Conservation (phyloP, 2,329 filamentous ascomycete species). For the Fusarium beomiforme region DNA sequence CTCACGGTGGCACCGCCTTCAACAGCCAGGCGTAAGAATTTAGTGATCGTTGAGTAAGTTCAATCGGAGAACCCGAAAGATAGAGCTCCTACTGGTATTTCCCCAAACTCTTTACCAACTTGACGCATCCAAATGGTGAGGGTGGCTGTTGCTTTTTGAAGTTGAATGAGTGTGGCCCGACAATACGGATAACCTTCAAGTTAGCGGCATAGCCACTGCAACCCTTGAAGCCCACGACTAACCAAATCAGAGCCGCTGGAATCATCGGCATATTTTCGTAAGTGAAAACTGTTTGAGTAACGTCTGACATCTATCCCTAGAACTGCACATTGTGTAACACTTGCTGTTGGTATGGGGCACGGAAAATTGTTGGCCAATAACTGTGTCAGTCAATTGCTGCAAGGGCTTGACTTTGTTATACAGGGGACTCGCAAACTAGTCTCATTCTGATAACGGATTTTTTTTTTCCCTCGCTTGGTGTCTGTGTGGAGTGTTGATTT, state of each 20-base stretch:
- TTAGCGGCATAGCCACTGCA: background rate
- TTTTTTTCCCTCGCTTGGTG: background rate
- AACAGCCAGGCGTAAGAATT: background rate
- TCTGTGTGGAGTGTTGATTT: background rate
- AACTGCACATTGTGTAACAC: slow-evolving; percentile 8
- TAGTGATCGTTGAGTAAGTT: background rate
- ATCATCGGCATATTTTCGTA: background rate
- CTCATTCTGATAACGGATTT: slow-evolving; percentile 12
- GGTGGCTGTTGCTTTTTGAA: background rate
- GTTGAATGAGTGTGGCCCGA: background rate
- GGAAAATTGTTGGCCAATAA: slow-evolving; percentile 32
- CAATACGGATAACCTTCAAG: background rate
- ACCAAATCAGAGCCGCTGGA: background rate
- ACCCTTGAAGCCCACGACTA: background rate
- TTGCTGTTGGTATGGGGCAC: slow-evolving; percentile 12
- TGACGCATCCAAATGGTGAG: background rate
- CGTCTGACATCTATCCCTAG: background rate
- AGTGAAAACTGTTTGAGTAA: background rate
- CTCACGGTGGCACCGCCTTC: slow-evolving; percentile 21
- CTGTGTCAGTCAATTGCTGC: slow-evolving; percentile 9
- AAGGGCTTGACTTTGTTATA: background rate
- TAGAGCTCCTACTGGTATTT: background rate
- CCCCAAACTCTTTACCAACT: background rate
- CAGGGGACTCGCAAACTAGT: slow-evolving; percentile 12
- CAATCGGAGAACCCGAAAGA: background rate